Evolutionary conservation across 257 asterid species (phyloP), one percentile per base, ranked within the genome.

Genomic region (Plantago elongata): DNA sequence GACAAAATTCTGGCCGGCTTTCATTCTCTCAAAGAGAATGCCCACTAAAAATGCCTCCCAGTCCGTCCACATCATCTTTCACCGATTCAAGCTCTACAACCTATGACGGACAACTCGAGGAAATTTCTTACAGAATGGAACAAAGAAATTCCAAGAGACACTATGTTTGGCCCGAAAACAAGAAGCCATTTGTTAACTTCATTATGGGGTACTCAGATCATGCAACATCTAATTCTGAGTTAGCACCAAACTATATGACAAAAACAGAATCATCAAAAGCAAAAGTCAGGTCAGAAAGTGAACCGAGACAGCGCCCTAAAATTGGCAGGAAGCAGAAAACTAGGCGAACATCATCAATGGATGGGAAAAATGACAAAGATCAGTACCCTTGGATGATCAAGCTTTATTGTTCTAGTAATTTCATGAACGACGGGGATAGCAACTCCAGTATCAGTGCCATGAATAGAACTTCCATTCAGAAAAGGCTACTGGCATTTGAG

Each of bases 211-310:
- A 52, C 68, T 67, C 64, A 15, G 68, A 77, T 43, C 14, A 51
- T 52, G 37, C 44, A n/a, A 54, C 65, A 34, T 64, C 77, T 9
- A 45, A 65, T 66, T 65, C 75, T 55, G 47, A 65, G 13, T 45
- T 69, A 14, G 43, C 22, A 56, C 86, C 81, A 64, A 81, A 77
- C 57, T 85, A 88, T 67, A 83, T 88, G 95, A 73, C 77, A 72
- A 74, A 81, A 13, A 85, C 96, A 4, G 78, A 75, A 71, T 79
- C 92, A 45, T 83, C 89, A 63, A 77, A 78, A 74, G 90, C 92
- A 50, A 88, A 85, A 71, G 51, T 82, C 50, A 83, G 95, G 66
- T 88, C 96, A 62, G 89, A 85, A 13, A 88, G 96, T 34, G 90
- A 81, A 70, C 92, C 95, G 6, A 81, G 74, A 68, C 89, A 78